Evolutionary conservation across 148 eudicot species (phyloP), one percentile per base, ranked within the genome.

Genomic region (Selenicereus undatus): DNA sequence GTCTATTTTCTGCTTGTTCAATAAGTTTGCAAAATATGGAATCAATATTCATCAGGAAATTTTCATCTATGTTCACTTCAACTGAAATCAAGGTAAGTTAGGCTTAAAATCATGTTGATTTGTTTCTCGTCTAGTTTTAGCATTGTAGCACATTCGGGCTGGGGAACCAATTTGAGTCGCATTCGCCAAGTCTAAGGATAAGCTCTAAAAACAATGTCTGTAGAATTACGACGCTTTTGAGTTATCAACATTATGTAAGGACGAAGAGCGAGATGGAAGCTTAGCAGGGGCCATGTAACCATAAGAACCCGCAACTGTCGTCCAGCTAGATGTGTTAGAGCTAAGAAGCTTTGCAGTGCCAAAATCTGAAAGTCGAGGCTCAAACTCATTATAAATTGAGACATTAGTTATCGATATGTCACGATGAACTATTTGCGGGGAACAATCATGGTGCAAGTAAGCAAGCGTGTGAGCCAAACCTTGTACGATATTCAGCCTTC

Each of bases 211-310:
- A 10, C 12, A 48, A 48, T 48, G 5, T 48, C 11, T 12, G 13
- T 48, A 0, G 52, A 48, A 48, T 8, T 48, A 48, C 10, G 14
- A 48, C 8, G 14, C 52, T 48, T 10, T 12, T 48, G 14, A 48
- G 14, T 48, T 12, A 48, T 11, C 13, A 48, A 48, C 14, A 12
- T 4, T 48, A 48, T 12, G 52, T 12, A 48, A 48, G 52, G 52
- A 48, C 8, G 43, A 39, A 39, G 43, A 11, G 12, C 5, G 52
- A 48, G 13, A 48, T 48, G 52, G 52, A 48, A 27, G 29, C 75
- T 75, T 91, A 91, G 95, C 98, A 74, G 98, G 98, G 78, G 97
- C 98, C 94, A 92, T 92, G 87, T 94, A 94, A 43, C 98, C 98
- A 82, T 91, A 94, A 29, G 98, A 89, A 10, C 98, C 98, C 18